Percentiles rank a stretch among this genome's conserved stretches.
phyloP scores from a whole-genome alignment of 495 filamentous ascomycete species.

The Delitschia confertaspora region DNA sequence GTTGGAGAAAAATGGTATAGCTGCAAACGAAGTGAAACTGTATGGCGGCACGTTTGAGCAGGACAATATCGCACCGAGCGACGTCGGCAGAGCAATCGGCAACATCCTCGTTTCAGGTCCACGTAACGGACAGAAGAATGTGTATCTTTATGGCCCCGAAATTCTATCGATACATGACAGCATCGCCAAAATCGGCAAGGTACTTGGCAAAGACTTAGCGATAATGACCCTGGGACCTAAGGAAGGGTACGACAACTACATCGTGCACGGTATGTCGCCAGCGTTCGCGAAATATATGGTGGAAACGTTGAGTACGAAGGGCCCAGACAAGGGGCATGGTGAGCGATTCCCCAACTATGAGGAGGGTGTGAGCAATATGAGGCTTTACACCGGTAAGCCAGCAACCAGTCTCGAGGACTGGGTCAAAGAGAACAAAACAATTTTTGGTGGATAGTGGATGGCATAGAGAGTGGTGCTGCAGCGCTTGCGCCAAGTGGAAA shows the following conservation, averaged over 20 bases:
- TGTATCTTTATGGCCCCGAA: neutral
- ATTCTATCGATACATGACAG: neutral
- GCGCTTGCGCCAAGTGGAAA: neutral
- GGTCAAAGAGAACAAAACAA: slow-evolving; percentile 1
- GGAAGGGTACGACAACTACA: neutral
- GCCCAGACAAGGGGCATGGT: neutral
- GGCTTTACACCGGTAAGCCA: neutral
- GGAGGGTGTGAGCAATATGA: slow-evolving; percentile 1
- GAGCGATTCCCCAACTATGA: neutral
- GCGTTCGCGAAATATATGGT: neutral
- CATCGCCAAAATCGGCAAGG: neutral
- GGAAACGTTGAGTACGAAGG: neutral
- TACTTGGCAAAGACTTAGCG: neutral
- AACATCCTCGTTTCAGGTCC: neutral
- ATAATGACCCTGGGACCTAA: neutral
- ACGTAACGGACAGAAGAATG: neutral
- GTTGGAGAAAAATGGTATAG: slow-evolving; percentile 18
- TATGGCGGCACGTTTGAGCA: slow-evolving; percentile 15
- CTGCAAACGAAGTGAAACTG: slow-evolving; percentile 25
- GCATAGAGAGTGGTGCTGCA: neutral
- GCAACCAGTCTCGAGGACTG: neutral
- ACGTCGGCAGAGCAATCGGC: slow-evolving; percentile 30
- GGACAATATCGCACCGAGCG: slow-evolving; percentile 31
- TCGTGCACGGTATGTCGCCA: neutral
- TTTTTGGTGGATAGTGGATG: neutral